Evolutionary conservation across 148 eudicot species (phyloP), one percentile per base, ranked within the genome.

Genomic region (Fagopyrum homotropicum): DNA sequence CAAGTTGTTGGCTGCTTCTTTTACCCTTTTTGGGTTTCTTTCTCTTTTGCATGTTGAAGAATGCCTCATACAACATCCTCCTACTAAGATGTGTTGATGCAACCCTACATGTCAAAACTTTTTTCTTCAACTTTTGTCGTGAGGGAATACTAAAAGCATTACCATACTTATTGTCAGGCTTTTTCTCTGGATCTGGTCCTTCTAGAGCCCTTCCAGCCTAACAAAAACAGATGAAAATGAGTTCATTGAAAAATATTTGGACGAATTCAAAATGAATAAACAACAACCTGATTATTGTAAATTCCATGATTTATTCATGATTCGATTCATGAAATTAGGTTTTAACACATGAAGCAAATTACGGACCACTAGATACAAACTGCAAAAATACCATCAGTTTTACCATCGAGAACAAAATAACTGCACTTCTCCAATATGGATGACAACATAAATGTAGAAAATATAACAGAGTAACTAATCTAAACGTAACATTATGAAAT

Each of bases 41-140:
- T 80, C 76, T 84, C 85, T 86, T 91, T 51, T 73, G 78, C 80
- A 77, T 52, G 75, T 75, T 68, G 14, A 86, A 77, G 48, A 86
- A 83, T 56, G 78, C 81, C 56, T 82, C 80, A 72, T 83, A 79
- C 71, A 89, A 79, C 70, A 89, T 83, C 79, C 77, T 88, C 49
- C 88, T 82, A 79, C 97, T 83, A 76, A 92, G 82, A 64, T 82
- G 85, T 77, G 79, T 74, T 6, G 78, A 81, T 45, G 72, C 77
- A 68, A 78, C 17, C 44, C 74, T 84, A 71, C 47, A 61, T 75
- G 80, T 84, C 29, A 79, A 60, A 44, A 75, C 76, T 76, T 77
- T 85, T 72, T 79, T 88, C 61, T 73, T 85, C 54, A 76, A 69
- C 76, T 75, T 85, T 71, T 16, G 81, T n/a, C 48, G 77, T 17